Base-by-base conservation (phyloP, 2,329 filamentous ascomycete species). In the Hansfordia pulvinata region DNA sequence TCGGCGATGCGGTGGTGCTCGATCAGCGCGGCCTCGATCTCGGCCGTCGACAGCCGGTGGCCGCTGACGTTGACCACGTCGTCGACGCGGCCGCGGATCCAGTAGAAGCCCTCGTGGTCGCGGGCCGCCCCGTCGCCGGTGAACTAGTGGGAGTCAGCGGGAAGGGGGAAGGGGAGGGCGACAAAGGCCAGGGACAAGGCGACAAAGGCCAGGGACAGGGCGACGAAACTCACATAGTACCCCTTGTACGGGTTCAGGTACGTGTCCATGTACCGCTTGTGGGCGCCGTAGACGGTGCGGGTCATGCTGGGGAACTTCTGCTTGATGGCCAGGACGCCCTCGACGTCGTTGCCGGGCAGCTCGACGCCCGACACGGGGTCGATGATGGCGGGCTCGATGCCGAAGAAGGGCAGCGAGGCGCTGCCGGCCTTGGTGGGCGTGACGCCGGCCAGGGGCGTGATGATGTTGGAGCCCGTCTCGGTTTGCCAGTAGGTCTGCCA, bases 261-360 rank as follows among this genome's bases (percentile, higher is more conserved):
- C 8, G 90, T 96, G 43, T 98, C 88, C 84, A 94, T 88, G 56
- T 94, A 98, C 48, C 90, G 76, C 71, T 92, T 90, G 66, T 98
- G 90, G 20, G 86, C 85, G 40, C 88, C 88, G 76, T 85, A 98
- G 36, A 98, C 88, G 15, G 90, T 98, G 39, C 90, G 81, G 27
- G 88, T 84, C 86, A 98, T 96, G 54, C 84, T 93, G 14, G 90
- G 90, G 90, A 90, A 98, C 30, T 90, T 64, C 60, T 96, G 83
- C 70, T 93, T 96, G 65, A 98, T 93, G 26, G 83, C 85, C 33
- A 98, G 63, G 17, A 96, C 88, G 52, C 90, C 90, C 60, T 98
- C 90, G 31, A 96, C 88, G 52, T 96, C 85, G 53, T 96, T 96
- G 33, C 90, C 90, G 44, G 79, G 67, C 37, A 96, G 79, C 60